Conservation (phyloP, 345 rosid species). For the Lenwebbia sp. region DNA sequence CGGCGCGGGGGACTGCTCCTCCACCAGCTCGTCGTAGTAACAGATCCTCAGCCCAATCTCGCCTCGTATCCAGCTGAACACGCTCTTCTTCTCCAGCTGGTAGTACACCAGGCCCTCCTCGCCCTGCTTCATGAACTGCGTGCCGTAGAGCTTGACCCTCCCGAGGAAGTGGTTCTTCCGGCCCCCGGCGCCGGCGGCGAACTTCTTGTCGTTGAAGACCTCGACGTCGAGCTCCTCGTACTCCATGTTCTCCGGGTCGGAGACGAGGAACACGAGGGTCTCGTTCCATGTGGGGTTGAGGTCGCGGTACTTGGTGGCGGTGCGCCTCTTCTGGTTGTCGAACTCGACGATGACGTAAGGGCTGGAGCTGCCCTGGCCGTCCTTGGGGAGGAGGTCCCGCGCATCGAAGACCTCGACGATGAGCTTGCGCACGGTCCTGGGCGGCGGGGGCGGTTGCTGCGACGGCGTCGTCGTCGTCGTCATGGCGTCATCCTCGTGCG, state of each 20-base stretch:
- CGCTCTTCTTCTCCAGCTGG: conserved; percentile 83
- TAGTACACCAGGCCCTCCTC: conserved; percentile 74
- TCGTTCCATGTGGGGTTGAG: conserved; percentile 92
- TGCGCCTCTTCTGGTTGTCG: conserved; percentile 67
- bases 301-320: conserved; percentile 62
- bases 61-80: conserved; percentile 86
- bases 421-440: conserved; percentile 37
- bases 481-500: conserved; percentile 9
- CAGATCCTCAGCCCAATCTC: conserved; percentile 75
- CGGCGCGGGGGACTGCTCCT: conserved; percentile 25
- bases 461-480: conserved; percentile 23
- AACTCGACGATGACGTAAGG: conserved; percentile 76
- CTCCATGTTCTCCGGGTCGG: conserved; percentile 70
- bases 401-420: conserved; percentile 71
- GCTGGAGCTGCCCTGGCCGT: conserved; percentile 95
- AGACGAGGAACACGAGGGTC: conserved; percentile 62
- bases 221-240: conserved; percentile 73
- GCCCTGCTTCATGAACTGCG: conserved; percentile 61
- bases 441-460: conserved; percentile 11
- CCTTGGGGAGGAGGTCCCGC: conserved; percentile 79
- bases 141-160: conserved; percentile 74
- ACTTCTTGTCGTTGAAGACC: conserved; percentile 72
- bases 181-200: conserved; percentile 54
- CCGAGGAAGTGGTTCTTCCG: conserved; percentile 90
- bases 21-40: conserved; percentile 44